A percentile compares a stretch with the other conserved stretches of the same genome.
These are phyloP conservation scores for Scheffersomyces illinoinensis DNA, from an alignment of 1,139 yeast genomes.

Conservation along the genomic window DNA sequence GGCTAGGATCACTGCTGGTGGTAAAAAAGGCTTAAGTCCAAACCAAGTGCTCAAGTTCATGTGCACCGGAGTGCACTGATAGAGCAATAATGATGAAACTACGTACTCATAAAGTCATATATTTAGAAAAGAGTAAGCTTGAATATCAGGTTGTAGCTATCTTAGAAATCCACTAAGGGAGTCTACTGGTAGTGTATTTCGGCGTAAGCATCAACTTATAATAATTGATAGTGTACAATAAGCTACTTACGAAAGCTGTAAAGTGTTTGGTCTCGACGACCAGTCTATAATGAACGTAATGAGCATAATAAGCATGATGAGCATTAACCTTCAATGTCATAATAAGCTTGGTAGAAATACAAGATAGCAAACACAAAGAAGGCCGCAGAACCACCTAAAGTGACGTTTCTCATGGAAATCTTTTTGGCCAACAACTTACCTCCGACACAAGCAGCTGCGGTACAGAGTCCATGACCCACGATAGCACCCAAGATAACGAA, in stretches of 20 bases:
- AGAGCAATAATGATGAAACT: background rate
- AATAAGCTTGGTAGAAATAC: conserved; percentile 70
- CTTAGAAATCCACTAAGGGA: background rate
- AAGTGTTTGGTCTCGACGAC: background rate
- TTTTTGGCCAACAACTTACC: conserved; percentile 88
- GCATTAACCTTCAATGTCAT: conserved; percentile 21
- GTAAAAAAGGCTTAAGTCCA: conserved; percentile 34
- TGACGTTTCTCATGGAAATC: conserved; percentile 88
- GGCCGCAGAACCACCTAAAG: conserved; percentile 86
- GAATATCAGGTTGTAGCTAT: background rate
- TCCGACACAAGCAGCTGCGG: conserved; percentile 89
- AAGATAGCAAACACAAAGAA: conserved; percentile 80
- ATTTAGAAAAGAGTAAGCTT: background rate
- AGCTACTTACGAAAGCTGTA: background rate
- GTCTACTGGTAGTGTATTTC: background rate
- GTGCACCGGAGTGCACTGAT: conserved; percentile 32
- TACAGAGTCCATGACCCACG: conserved; percentile 87
- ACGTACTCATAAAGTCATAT: background rate
- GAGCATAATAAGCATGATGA: background rate
- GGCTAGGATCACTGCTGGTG: conserved; percentile 30
- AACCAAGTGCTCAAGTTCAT: conserved; percentile 43
- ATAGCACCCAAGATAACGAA: conserved; percentile 86
- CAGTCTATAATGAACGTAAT: background rate
- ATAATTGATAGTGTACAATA: background rate
- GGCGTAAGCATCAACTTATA: background rate